Conservation (phyloP, 306 rosid genomes). For the Luffa aegyptiaca region DNA sequence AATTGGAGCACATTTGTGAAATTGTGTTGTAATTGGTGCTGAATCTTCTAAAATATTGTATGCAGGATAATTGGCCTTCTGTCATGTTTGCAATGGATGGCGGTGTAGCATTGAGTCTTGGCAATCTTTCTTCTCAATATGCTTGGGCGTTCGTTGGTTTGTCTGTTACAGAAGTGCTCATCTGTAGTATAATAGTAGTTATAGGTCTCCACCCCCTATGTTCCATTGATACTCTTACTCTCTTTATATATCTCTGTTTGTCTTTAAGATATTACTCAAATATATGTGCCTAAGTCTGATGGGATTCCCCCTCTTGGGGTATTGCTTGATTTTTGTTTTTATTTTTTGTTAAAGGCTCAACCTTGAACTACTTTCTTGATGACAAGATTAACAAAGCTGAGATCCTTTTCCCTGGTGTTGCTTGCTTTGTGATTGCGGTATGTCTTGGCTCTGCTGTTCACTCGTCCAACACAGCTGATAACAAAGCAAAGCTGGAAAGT, state of each 20-base stretch:
- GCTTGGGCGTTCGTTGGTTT: constrained; percentile 86
- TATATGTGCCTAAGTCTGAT: not conserved
- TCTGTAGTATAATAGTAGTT: constrained; percentile 70
- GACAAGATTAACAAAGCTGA: constrained; percentile 65
- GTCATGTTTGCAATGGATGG: constrained; percentile 78
- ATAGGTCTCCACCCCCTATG: constrained; percentile 40
- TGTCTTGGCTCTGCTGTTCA: constrained; percentile 76
- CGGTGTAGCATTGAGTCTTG: constrained; percentile 65
- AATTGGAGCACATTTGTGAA: not conserved
- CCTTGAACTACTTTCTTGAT: constrained; percentile 78
- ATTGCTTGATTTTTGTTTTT: not conserved
- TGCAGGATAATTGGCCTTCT: constrained; percentile 75
- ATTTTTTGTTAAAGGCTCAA: constrained; percentile 48
- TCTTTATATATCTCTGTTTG: not conserved
- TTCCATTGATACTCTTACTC: not conserved
- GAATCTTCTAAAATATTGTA: constrained; percentile 1
- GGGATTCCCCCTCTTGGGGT: not conserved
- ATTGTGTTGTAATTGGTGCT: not conserved
- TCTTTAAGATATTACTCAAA: not conserved
- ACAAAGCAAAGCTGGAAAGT: constrained; percentile 45
- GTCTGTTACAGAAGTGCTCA: constrained; percentile 71
- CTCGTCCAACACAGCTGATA: constrained; percentile 71
- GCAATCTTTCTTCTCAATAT: constrained; percentile 73
- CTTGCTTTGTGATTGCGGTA: constrained; percentile 71
- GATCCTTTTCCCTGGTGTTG: constrained; percentile 88